Percentiles rank a stretch among this genome's conserved stretches.
These are phyloP conservation scores for Stylonectria norvegica DNA, from an alignment of 2,329 filamentous ascomycete genomes.

Conservation along the genomic window DNA sequence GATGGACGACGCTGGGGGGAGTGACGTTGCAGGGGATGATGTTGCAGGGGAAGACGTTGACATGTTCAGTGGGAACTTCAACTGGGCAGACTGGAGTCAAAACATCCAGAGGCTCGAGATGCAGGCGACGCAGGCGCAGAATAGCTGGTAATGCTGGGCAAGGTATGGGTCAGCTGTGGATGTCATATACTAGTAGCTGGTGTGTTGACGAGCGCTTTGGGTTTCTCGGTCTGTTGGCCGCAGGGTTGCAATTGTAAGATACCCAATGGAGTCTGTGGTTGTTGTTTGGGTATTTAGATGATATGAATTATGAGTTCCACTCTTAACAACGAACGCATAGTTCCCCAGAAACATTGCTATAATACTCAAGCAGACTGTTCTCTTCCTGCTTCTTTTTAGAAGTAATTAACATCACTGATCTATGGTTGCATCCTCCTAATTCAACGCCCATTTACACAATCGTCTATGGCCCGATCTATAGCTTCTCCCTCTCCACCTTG, in stretches of 20 bases:
- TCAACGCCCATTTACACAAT: too few species aligned
- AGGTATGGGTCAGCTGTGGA: too few species aligned
- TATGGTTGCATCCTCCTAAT: too few species aligned
- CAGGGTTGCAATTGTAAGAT: conserved; percentile 25
- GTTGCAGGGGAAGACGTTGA: conserved; percentile 33
- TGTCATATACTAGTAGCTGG: too few species aligned
- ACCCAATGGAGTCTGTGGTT: conserved; percentile 18
- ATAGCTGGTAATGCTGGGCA: conserved; percentile 18
- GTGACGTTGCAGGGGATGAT: conserved; percentile 29
- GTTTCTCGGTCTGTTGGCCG: too few species aligned
- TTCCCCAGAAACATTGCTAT: too few species aligned
- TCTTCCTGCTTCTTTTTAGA: conserved; percentile 1
- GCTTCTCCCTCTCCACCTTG: conserved; percentile 23
- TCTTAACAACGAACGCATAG: too few species aligned
- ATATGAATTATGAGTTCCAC: conserved; percentile 16
- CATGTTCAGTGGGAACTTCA: conserved; percentile 42
- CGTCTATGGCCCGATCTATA: conserved; percentile 16
- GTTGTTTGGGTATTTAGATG: conserved; percentile 6
- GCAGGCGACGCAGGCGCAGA: conserved; percentile 22
- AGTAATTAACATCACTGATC: too few species aligned
- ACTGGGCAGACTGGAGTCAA: conserved; percentile 50
- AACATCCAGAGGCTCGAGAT: conserved; percentile 39
- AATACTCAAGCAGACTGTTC: background rate
- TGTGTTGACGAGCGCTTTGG: background rate
- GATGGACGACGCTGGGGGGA: too few species aligned